A percentile compares a stretch with the other conserved stretches of the same genome.
These are phyloP conservation scores for Starmerella lactis-condensi DNA, from an alignment of 805 yeast genomes.

Conservation along the genomic window DNA sequence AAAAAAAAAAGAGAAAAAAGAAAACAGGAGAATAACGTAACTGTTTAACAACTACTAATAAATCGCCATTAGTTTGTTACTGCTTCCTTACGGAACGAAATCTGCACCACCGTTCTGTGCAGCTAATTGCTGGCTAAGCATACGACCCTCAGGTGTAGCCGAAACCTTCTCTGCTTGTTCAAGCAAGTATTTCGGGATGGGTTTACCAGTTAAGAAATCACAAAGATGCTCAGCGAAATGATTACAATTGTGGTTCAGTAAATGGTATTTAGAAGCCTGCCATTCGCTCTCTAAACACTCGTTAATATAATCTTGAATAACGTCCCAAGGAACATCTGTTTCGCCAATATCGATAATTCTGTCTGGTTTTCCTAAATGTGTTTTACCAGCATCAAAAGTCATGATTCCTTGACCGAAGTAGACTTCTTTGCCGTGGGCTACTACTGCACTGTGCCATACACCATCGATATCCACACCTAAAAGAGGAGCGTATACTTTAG, in stretches of 20 bases:
- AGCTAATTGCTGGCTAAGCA: conserved; percentile 26
- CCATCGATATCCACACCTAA: conserved; percentile 41
- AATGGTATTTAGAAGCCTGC: conserved; percentile 32
- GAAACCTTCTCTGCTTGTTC: conserved; percentile 36
- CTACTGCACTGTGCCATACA: conserved; percentile 43
- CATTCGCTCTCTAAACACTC: conserved; percentile 31
- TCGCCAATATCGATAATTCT: conserved; percentile 36
- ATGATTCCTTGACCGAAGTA: conserved; percentile 44
- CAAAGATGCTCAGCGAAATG: conserved; percentile 42
- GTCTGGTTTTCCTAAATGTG: conserved; percentile 42
- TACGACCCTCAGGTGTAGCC: conserved; percentile 33
- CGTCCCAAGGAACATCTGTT: conserved; percentile 34
- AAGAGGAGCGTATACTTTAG: conserved; percentile 25
- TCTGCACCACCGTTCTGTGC: not conserved
- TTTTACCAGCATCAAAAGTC: conserved; percentile 30
- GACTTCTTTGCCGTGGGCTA: conserved; percentile 38
- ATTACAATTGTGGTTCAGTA: conserved; percentile 49
- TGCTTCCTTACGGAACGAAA: conserved; percentile 1
- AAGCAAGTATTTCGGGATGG: conserved; percentile 35
- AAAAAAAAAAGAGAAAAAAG: too few species aligned
- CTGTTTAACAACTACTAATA: not conserved
- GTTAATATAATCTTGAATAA: conserved; percentile 34
- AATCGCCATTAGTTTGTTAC: not conserved
- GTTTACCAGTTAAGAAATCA: conserved; percentile 39
- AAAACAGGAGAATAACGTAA: too few species aligned